These are phyloP conservation scores for Trichothecium roseum DNA, from an alignment of 2,329 filamentous ascomycete genomes.

Conservation along the genomic window DNA sequence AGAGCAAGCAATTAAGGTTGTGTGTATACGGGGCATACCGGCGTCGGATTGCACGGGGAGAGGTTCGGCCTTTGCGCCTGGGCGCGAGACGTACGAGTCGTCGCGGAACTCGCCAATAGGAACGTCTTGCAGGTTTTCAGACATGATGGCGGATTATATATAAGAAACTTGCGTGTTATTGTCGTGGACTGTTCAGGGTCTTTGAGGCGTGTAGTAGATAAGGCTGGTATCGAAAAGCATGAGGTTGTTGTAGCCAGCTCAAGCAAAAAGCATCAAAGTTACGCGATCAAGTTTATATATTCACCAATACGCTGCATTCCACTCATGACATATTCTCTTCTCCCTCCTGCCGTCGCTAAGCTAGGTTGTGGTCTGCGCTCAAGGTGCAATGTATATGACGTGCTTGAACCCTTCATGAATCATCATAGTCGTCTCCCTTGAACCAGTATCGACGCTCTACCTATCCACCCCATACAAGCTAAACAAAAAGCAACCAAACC, in stretches of 20 bases:
- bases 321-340: too few species aligned
- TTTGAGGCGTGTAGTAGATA: background rate
- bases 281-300: too few species aligned
- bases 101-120: slow-evolving; percentile 6
- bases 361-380: background rate
- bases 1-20: too few species aligned
- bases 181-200: background rate
- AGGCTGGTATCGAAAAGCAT: background rate
- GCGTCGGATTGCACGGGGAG: slow-evolving; percentile 22
- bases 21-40: too few species aligned
- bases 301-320: too few species aligned
- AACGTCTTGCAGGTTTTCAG: slow-evolving; percentile 4
- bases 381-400: too few species aligned
- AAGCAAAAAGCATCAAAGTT: background rate
- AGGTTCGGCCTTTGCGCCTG: slow-evolving; percentile 15
- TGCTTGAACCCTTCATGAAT: too few species aligned
- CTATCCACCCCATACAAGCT: too few species aligned
- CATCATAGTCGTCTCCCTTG: too few species aligned
- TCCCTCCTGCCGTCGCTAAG: background rate
- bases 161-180: background rate
- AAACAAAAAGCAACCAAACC: too few species aligned
- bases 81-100: slow-evolving; percentile 20
- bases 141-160: slow-evolving; percentile 1
- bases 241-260: background rate
- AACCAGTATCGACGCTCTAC: too few species aligned